Percentiles rank a stretch among this genome's conserved stretches.
These are phyloP conservation scores for Coemansia javaensis DNA, from an alignment of 192 early-diverging fungal species.

Conservation along the genomic window DNA sequence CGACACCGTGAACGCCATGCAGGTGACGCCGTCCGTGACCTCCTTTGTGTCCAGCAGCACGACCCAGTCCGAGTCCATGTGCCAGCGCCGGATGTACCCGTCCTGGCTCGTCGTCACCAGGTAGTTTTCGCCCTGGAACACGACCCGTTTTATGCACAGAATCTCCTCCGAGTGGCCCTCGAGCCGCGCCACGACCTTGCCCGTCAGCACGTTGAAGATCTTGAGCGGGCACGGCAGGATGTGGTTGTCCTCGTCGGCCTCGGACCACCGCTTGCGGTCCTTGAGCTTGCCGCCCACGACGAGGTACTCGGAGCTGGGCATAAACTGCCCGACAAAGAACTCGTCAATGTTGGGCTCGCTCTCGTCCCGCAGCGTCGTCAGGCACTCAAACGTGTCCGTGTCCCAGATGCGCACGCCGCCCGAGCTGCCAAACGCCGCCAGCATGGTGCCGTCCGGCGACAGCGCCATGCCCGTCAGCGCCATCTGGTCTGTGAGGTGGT, in stretches of 20 bases:
- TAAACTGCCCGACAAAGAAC: constrained; percentile 81
- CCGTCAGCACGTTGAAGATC: constrained; percentile 77
- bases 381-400: constrained; percentile 61
- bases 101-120: constrained; percentile 89
- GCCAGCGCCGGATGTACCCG: constrained; percentile 89
- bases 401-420: constrained; percentile 80
- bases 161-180: constrained; percentile 88
- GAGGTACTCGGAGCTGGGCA: constrained; percentile 59
- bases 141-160: constrained; percentile 70
- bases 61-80: constrained; percentile 75
- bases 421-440: constrained; percentile 81
- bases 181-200: constrained; percentile 73
- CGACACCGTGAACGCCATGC: constrained; percentile 94
- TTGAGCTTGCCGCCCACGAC: constrained; percentile 88
- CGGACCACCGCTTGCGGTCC: constrained; percentile 80
- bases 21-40: constrained; percentile 79
- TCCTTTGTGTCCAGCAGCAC: constrained; percentile 59
- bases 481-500: constrained; percentile 72
- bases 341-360: constrained; percentile 84
- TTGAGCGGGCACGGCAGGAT: constrained; percentile 92
- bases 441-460: constrained; percentile 77
- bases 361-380: constrained; percentile 69
- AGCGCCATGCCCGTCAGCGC: constrained; percentile 79
- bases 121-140: constrained; percentile 78
- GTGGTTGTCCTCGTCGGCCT: constrained; percentile 89